Evolutionary conservation across 139 green algal genomes (phyloP), one percentile per base, ranked within the genome.

Genomic region (Asterochloris erici): DNA sequence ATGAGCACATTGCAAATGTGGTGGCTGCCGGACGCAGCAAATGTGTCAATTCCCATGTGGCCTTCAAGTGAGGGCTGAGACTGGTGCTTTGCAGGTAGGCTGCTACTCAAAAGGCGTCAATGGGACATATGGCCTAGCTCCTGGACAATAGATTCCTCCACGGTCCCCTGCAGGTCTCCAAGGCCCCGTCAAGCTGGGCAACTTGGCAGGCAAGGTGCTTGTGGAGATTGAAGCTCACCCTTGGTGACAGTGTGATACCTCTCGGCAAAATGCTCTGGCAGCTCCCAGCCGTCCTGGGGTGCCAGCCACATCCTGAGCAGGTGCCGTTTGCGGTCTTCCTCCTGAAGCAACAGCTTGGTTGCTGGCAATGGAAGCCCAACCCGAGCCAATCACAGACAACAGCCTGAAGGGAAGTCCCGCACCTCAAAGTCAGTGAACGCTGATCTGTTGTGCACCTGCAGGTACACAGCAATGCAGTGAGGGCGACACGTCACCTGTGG

Each of bases 271-370:
- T 79, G 79, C 60, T 86, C 79, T 12, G 90, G 91, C 84, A 94
- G 86, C 26, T 85, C 83, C 23, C 87, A 84, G 24, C 90, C 89
- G 27, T 85, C 73, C 13, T 82, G 77, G 0, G 89, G 89, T 10
- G 89, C 78, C 70, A 95, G 61, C 91, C 91, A 95, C 83, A 95
- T 85, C 29, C 91, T 87, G 81, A 95, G 88, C 87, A 95, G 81
- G 82, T 95, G 91, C 21, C 90, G 87, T 83, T 86, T 88, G 77
- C 88, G 64, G 9, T 86, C 84, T n/a, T 81, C 68, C 63, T 86
- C 83, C 79, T 86, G 66, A 14, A 74, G 77, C 61, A 16, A 54
- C 14, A 73, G 9, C 10, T 9, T 29, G 0, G 27, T n/a, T 0
- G 64, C n/a, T 29, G 23, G 13, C 14, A 21, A 12, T n/a, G n/a